A percentile compares a stretch with the other conserved stretches of the same genome.
Evolutionary conservation across 768 basidiomycete species (phyloP).

Genomic region (Leucosporidium scottii): DNA sequence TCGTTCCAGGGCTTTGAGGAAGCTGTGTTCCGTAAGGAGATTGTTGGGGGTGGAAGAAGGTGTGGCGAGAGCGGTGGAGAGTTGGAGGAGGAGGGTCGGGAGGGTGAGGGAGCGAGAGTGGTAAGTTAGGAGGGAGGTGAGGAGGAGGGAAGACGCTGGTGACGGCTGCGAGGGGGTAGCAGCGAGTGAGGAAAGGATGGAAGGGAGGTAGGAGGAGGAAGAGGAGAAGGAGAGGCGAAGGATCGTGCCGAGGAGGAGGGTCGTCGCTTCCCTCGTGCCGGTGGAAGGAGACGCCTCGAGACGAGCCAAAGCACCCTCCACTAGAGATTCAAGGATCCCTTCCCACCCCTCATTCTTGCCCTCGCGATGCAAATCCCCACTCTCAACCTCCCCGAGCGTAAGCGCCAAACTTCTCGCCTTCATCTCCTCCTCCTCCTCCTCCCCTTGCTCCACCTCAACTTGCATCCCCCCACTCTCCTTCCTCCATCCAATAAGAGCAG

Average conservation of each 20-base stretch:
- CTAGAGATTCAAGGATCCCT: slow-evolving; percentile 5
- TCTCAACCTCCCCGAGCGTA: slow-evolving; percentile 20
- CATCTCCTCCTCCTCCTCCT: not conserved
- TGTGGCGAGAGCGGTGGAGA: slow-evolving; percentile 23
- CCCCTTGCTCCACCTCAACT: not conserved
- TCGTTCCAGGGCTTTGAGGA: not conserved
- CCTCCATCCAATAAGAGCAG: slow-evolving; percentile 13
- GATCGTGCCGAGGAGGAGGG: not conserved
- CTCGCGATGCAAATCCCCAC: slow-evolving; percentile 13
- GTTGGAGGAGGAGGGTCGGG: slow-evolving; percentile 12
- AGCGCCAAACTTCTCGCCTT: slow-evolving; percentile 5
- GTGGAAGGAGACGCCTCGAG: not conserved
- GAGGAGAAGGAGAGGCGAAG: slow-evolving; percentile 8
- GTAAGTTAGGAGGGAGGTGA: slow-evolving; percentile 12
- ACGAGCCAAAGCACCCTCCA: not conserved
- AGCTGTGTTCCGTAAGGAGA: slow-evolving; percentile 11
- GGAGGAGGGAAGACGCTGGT: not conserved
- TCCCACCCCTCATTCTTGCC: slow-evolving; percentile 18
- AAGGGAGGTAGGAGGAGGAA: not conserved
- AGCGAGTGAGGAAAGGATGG: slow-evolving; percentile 5
- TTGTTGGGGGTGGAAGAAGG: not conserved
- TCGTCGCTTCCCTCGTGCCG: not conserved
- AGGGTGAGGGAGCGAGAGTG: slow-evolving; percentile 24
- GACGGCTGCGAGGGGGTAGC: not conserved
- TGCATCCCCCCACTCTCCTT: not conserved